Evolutionary conservation across 2,329 filamentous ascomycete genomes (phyloP), one percentile per base, ranked within the genome.

Genomic region (Trichophyton verrucosum): DNA sequence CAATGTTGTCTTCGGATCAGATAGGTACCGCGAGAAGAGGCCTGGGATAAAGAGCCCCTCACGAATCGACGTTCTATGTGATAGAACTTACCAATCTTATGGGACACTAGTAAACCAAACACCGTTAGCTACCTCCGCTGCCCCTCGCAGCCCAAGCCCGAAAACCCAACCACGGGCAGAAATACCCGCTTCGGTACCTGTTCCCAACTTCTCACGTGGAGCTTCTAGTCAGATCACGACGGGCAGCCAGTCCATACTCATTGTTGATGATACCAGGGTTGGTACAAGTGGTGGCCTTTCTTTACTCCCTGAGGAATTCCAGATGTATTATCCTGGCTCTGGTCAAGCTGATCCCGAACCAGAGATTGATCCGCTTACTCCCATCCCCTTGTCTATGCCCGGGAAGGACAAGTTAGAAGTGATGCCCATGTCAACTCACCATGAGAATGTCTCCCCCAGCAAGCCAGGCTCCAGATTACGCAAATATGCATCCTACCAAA

Each of bases 171-270:
- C 44, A 24, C 27, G 44, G 22, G 27, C 46, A n/a, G 57, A 38
- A 8, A 22, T 47, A 27, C 38, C 51, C 59, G 27, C 51, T 17
- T 55, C 51, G 17, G 3, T 57, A 11, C 55, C 55, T 15, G 13
- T 40, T 42, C 36, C 36, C 11, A 33, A n/a, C 13, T 44, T 20
- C 33, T 44, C 27, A 60, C 24, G 4, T 65, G 73, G 7, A 74
- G 80, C 51, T 62, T 68, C 36, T 59, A 84, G 81, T 64, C 77
- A 78, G 61, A 82, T 92, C 51, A 94, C 90, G 0, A 80, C 80
- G 9, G 88, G 89, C n/a, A 95, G 89, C 77, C 87, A 91, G 69
- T 95, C 90, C 0, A 95, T 96, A 65, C 81, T 96, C 60, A 95
- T 96, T 68, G 84, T 95, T 40, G 89, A 95, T 66, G 81, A 82